Conservation (phyloP, 371 early-diverging fungal species). For the Pancytospora epiphaga region DNA sequence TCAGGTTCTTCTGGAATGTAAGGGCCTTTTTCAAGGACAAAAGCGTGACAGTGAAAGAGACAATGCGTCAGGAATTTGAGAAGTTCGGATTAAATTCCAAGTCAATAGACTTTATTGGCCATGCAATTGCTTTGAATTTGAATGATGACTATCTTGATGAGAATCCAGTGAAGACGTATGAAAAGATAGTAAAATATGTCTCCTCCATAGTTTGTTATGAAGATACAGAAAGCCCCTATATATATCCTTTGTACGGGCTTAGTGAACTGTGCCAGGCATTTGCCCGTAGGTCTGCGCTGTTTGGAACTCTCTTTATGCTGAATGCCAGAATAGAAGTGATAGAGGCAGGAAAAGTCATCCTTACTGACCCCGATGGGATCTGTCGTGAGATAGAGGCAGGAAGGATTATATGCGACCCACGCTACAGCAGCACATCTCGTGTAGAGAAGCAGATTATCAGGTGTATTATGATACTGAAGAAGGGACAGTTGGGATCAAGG, state of each 20-base stretch:
- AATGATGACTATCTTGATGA: constrained; percentile 77
- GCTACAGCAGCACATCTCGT: constrained; percentile 14
- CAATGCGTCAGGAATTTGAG: constrained; percentile 77
- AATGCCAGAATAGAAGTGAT: constrained; percentile 37
- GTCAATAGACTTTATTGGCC: constrained; percentile 91
- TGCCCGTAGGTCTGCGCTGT: constrained; percentile 67
- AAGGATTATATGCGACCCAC: constrained; percentile 41
- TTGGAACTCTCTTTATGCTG: constrained; percentile 55
- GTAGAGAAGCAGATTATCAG: constrained; percentile 22
- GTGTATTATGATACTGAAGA: constrained; percentile 25
- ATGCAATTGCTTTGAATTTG: constrained; percentile 87
- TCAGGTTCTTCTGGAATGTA: constrained; percentile 89
- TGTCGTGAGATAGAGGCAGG: constrained; percentile 20
- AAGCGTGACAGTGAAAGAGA: constrained; percentile 36
- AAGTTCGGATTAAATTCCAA: constrained; percentile 78
- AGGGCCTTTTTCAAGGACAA: constrained; percentile 44
- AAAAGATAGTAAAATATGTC: constrained; percentile 80
- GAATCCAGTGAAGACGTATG: constrained; percentile 78
- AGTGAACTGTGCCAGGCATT: constrained; percentile 97
- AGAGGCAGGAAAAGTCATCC: not conserved
- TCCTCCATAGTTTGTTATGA: constrained; percentile 84
- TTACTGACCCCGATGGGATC: constrained; percentile 15
- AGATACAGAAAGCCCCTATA: constrained; percentile 78
- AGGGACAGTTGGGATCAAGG: not conserved
- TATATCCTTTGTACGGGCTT: constrained; percentile 95